These are phyloP conservation scores for Fraxinus latifolia DNA, from an alignment of 305 asterid genomes.

Conservation along the genomic window DNA sequence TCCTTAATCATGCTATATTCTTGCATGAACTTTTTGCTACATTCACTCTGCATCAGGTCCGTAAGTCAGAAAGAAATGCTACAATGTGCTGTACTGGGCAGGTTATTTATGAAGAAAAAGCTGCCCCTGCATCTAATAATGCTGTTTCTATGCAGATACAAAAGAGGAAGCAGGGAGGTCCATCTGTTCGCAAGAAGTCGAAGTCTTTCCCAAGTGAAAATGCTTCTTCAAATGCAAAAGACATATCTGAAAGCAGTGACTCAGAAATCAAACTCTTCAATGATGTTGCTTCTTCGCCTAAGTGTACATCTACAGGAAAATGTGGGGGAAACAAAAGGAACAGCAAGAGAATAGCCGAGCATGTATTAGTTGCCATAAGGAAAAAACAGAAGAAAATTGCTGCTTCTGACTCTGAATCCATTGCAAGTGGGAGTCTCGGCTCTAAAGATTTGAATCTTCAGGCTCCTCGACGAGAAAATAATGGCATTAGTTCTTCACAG, in stretches of 20 bases:
- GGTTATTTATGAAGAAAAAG: conserved; percentile 44
- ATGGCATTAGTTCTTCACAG: conserved; percentile 45
- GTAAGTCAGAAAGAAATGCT: conserved; percentile 40
- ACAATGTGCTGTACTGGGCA: conserved; percentile 34
- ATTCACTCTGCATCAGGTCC: conserved; percentile 41
- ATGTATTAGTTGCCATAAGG: conserved; percentile 56
- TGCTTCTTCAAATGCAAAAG: conserved; percentile 51
- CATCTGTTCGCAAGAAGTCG: conserved; percentile 45
- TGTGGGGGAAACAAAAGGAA: conserved; percentile 56
- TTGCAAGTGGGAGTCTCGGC: conserved; percentile 44
- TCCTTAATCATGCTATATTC: conserved; percentile 11
- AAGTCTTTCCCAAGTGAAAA: conserved; percentile 66
- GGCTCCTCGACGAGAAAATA: conserved; percentile 46
- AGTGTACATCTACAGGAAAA: conserved; percentile 46
- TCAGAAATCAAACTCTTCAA: conserved; percentile 52
- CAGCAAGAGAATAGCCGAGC: conserved; percentile 86
- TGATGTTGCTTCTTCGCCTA: conserved; percentile 53
- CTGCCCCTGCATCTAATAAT: conserved; percentile 36
- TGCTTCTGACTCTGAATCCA: conserved; percentile 61
- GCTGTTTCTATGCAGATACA: conserved; percentile 41
- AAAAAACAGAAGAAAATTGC: conserved; percentile 68
- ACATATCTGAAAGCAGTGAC: conserved; percentile 40
- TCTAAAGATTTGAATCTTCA: conserved; percentile 46
- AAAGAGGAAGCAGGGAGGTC: conserved; percentile 51
- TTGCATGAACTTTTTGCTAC: conserved; percentile 19